A percentile compares a stretch with the other conserved stretches of the same genome.
phyloP scores from a whole-genome alignment of 2,329 filamentous ascomycete genomes.

The Aspergillus sp. region DNA sequence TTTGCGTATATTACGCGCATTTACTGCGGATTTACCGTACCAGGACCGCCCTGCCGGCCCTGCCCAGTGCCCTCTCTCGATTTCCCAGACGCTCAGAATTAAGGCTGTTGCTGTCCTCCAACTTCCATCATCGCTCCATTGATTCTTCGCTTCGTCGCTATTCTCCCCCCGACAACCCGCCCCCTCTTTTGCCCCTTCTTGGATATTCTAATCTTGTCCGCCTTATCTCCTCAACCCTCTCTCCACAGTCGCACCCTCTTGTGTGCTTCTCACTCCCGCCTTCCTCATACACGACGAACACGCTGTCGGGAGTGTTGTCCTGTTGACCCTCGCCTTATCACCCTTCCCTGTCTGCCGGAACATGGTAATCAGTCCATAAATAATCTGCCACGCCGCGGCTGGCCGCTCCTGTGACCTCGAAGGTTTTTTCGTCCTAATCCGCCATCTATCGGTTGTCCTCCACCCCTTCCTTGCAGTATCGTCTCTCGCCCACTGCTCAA shows the following conservation, averaged over 20 bases:
- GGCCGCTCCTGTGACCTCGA: constrained; percentile 19
- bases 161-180: neutral
- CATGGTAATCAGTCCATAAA: constrained; percentile 28
- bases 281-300: constrained; percentile 10
- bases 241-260: constrained; percentile 5
- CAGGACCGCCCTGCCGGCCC: neutral
- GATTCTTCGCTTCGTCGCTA: constrained; percentile 2
- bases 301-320: constrained; percentile 10
- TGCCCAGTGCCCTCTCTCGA: constrained; percentile 1
- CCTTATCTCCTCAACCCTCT: neutral
- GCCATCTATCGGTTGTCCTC: constrained; percentile 11
- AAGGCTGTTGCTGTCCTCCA: neutral
- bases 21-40: neutral
- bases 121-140: neutral
- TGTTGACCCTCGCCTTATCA: constrained; percentile 3
- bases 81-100: neutral
- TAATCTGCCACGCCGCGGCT: constrained; percentile 25
- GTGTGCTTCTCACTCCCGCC: constrained; percentile 2
- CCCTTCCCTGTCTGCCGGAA: constrained; percentile 15
- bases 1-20: neutral
- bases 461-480: constrained; percentile 10
- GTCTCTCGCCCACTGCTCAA: constrained; percentile 7
- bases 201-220: neutral
- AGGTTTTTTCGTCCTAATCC: constrained; percentile 7
- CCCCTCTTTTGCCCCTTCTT: neutral